These are phyloP conservation scores for Rhexocercosporidium sp. DNA, from an alignment of 2,329 filamentous ascomycete species.

Conservation along the genomic window DNA sequence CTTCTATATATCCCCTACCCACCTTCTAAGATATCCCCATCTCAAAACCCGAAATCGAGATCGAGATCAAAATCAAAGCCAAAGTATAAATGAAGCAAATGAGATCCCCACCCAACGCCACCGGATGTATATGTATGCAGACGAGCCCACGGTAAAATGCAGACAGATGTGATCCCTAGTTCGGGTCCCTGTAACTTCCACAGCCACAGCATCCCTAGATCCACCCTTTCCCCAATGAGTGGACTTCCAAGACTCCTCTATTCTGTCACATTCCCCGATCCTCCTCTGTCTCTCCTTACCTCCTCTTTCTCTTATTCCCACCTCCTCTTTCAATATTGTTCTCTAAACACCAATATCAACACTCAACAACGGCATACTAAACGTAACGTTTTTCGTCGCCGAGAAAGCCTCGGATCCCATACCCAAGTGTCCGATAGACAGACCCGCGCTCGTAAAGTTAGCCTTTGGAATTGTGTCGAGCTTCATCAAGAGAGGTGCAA, in stretches of 20 bases:
- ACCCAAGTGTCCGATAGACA: conserved; percentile 17
- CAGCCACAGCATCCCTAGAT: too few species aligned
- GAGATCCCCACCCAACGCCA: neutral
- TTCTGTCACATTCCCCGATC: too few species aligned
- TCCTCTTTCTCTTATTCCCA: neutral
- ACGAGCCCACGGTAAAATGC: neutral
- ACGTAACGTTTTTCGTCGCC: conserved; percentile 15
- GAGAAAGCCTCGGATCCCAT: conserved; percentile 20
- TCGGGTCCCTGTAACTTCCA: too few species aligned
- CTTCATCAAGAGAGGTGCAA: conserved; percentile 19
- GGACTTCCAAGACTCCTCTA: too few species aligned
- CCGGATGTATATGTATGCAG: neutral
- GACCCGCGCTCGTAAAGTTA: neutral
- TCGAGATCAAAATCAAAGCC: neutral
- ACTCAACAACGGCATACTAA: conserved; percentile 14
- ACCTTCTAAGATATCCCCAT: too few species aligned
- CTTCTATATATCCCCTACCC: too few species aligned
- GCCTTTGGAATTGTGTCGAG: neutral
- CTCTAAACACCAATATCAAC: conserved; percentile 4
- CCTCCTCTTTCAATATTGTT: neutral
- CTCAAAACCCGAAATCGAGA: too few species aligned
- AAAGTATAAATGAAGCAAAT: neutral
- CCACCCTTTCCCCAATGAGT: too few species aligned
- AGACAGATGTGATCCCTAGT: too few species aligned
- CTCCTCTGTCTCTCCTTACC: neutral